Conservation (phyloP, 2,329 filamentous ascomycete genomes). For the Cytospora schulzeri region DNA sequence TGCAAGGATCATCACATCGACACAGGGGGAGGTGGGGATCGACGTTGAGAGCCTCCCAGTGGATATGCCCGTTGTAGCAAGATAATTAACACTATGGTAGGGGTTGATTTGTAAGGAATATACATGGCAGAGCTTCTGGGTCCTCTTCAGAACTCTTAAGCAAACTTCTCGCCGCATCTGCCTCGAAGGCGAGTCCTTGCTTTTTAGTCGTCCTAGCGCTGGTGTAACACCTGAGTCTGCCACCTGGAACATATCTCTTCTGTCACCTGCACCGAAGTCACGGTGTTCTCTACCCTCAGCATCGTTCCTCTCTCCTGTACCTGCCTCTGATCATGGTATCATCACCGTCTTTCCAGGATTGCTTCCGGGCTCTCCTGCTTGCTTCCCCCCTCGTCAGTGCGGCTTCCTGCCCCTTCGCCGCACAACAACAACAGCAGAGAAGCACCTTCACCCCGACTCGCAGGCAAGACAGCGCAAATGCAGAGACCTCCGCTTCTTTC, state of each 20-base stretch:
- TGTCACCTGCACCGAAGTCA: neutral
- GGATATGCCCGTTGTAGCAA: neutral
- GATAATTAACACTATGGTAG: neutral
- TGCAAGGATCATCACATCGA: neutral
- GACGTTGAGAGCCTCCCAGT: conserved; percentile 9
- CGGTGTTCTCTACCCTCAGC: neutral
- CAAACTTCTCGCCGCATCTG: neutral
- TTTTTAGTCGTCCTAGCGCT: neutral
- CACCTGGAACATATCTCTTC: neutral
- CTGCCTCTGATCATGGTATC: conserved; percentile 3
- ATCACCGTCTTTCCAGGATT: conserved; percentile 11
- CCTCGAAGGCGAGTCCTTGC: neutral
- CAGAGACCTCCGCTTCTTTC: conserved; percentile 11
- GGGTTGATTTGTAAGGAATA: conserved; percentile 9
- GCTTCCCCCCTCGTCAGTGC: conserved; percentile 19
- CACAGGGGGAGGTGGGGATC: conserved; percentile 1
- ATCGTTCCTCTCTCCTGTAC: neutral
- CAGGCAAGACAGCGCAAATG: conserved; percentile 6
- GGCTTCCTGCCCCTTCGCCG: conserved; percentile 23
- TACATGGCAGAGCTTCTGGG: conserved; percentile 8
- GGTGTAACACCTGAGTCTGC: neutral
- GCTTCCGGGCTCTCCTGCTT: conserved; percentile 21
- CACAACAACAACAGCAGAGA: conserved; percentile 9
- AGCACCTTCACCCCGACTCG: neutral
- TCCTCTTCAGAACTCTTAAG: neutral